Evolutionary conservation across 768 basidiomycete genomes (phyloP), one percentile per base, ranked within the genome.

Genomic region (Boletus vermiculosoides): DNA sequence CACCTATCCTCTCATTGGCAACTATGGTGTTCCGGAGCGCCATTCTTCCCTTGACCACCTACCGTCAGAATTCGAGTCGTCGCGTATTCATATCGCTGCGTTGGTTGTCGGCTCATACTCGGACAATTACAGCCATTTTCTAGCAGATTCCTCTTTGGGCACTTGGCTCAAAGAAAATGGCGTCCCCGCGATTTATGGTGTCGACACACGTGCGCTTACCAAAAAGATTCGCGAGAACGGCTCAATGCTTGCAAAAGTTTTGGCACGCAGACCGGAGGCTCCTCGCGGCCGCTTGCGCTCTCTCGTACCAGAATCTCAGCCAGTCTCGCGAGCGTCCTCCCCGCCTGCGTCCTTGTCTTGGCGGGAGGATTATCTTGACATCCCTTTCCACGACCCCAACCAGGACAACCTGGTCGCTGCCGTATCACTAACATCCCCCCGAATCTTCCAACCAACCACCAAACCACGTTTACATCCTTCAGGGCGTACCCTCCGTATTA

Each of bases 211-310:
- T 63, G 92, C 90, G 53, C 84, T 99, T 69, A 98, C 97, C 51
- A 98, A 98, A 83, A 90, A 83, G 68, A 90, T 99, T 63, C 83
- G 97, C 63, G 92, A 95, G 73, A 91, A 97, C 63, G 97, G 97
- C 50, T 89, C 87, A 13, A 89, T 95, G 83, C 85, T 97, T 23
- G 95, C 90, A 33, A 87, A 86, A 70, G 74, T 99, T 28, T 80
- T 97, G 34, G 85, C 87, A 31, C 80, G 85, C 59, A 83, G 80
- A 63, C 71, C 71, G 31, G 81, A 77, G 54, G 75, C 78, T 31
- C 76, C 76, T 49, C 64, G 73, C 16, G 74, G 75, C 52, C 71
- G 75, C 42, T 66, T 75, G 54, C 68, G 70, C 39, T 65, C 74
- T 33, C 58, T 73, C 45, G 54, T 68, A 52, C 73, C 70, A 30